phyloP scores from a whole-genome alignment of 805 yeast genomes.

The Ogataea nonfermentans region DNA sequence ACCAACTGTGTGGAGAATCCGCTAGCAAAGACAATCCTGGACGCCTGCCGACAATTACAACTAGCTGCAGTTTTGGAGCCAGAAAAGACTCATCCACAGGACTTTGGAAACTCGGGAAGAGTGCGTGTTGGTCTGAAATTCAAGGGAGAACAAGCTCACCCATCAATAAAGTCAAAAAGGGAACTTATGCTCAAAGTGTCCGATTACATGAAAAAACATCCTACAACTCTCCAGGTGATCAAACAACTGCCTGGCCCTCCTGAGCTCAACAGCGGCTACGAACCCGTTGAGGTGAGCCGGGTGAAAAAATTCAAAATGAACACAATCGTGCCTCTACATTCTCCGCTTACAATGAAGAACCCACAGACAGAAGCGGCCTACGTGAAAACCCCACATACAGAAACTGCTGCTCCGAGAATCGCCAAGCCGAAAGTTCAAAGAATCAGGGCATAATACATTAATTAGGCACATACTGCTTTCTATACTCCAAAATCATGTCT shows the following conservation, averaged over 20 bases:
- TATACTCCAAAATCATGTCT: slow-evolving; percentile 56
- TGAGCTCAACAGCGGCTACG: slow-evolving; percentile 50
- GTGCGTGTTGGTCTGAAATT: slow-evolving; percentile 68
- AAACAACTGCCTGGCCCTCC: slow-evolving; percentile 65
- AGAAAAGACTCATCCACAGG: slow-evolving; percentile 91
- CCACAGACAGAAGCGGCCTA: slow-evolving; percentile 76
- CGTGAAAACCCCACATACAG: slow-evolving; percentile 48
- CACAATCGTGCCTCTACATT: slow-evolving; percentile 83
- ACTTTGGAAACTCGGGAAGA: slow-evolving; percentile 97
- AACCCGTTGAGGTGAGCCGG: slow-evolving; percentile 60
- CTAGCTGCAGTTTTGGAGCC: slow-evolving; percentile 57
- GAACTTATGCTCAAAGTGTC: slow-evolving; percentile 60
- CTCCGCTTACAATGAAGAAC: slow-evolving; percentile 75
- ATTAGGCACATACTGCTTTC: slow-evolving; percentile 46
- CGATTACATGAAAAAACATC: slow-evolving; percentile 59
- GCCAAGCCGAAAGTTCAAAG: slow-evolving; percentile 61
- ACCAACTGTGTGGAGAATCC: slow-evolving; percentile 83
- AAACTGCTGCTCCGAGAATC: slow-evolving; percentile 36
- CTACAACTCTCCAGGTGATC: slow-evolving; percentile 65
- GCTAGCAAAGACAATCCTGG: slow-evolving; percentile 75
- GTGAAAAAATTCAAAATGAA: slow-evolving; percentile 90
- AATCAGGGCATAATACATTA: slow-evolving; percentile 40
- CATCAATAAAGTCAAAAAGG: slow-evolving; percentile 53
- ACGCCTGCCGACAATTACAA: slow-evolving; percentile 49
- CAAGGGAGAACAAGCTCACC: slow-evolving; percentile 42